phyloP scores from a whole-genome alignment of 2,329 filamentous ascomycete genomes.

The Colletotrichum sp. region DNA sequence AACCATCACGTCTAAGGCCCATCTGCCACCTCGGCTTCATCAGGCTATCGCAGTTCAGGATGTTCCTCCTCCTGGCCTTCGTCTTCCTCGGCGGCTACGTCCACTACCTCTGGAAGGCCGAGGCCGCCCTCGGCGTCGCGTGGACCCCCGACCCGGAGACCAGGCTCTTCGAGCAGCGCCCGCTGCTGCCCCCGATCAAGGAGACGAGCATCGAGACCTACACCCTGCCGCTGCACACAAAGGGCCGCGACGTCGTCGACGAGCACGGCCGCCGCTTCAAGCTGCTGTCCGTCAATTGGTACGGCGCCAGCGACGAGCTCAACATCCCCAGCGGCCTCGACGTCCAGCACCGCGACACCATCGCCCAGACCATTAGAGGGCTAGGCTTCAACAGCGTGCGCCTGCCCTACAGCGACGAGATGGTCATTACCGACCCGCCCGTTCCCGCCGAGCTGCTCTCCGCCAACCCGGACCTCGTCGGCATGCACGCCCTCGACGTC shows the following conservation, averaged over 20 bases:
- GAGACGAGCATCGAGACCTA: constrained; percentile 51
- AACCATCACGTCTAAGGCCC: neutral
- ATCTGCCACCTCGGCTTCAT: constrained; percentile 13
- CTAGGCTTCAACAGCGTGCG: constrained; percentile 76
- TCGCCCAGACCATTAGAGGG: constrained; percentile 62
- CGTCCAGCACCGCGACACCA: constrained; percentile 63
- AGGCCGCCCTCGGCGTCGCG: constrained; percentile 46
- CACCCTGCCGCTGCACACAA: constrained; percentile 62
- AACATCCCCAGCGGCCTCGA: constrained; percentile 70
- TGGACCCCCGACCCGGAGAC: constrained; percentile 57
- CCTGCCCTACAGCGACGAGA: constrained; percentile 72
- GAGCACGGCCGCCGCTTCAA: constrained; percentile 61
- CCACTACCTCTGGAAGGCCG: constrained; percentile 49
- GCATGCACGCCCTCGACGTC: constrained; percentile 63
- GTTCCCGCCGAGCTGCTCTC: constrained; percentile 55
- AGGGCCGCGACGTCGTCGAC: constrained; percentile 67
- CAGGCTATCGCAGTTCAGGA: constrained; percentile 24
- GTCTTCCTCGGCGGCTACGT: constrained; percentile 41
- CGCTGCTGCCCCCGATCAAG: constrained; percentile 49
- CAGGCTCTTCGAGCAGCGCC: constrained; percentile 51
- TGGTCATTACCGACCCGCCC: constrained; percentile 65
- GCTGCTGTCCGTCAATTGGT: constrained; percentile 73
- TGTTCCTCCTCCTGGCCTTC: constrained; percentile 42
- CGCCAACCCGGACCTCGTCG: constrained; percentile 66
- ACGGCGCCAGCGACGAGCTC: constrained; percentile 71